Conservation (phyloP, 768 basidiomycete genomes). For the Xerocomellus chrysenteron region DNA sequence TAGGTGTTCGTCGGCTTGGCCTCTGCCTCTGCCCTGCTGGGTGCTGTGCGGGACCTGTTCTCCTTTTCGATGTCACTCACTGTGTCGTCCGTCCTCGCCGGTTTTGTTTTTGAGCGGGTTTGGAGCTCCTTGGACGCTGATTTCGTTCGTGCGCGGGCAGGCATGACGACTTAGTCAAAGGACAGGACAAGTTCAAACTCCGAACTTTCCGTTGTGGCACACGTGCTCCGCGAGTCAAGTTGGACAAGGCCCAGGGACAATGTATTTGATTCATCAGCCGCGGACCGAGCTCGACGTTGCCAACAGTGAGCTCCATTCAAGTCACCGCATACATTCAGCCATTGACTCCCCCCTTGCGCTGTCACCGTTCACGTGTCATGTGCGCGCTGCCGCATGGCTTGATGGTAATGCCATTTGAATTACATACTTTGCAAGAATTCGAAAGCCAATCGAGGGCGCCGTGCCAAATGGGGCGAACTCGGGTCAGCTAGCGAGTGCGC, state of each 20-base stretch:
- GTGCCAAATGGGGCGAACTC: slow-evolving; percentile 14
- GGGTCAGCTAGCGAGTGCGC: slow-evolving; percentile 3
- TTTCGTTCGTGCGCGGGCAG: slow-evolving; percentile 47
- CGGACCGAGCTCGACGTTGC: slow-evolving; percentile 5
- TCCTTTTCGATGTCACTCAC: slow-evolving; percentile 33
- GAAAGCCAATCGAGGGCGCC: neutral
- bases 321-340: neutral
- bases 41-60: slow-evolving; percentile 22
- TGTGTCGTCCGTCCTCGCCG: slow-evolving; percentile 13
- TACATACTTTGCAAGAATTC: neutral
- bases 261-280: neutral
- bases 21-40: slow-evolving; percentile 25
- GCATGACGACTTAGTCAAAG: slow-evolving; percentile 37
- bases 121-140: slow-evolving; percentile 23
- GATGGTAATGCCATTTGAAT: slow-evolving; percentile 17
- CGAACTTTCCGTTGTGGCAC: slow-evolving; percentile 29
- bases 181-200: slow-evolving; percentile 34
- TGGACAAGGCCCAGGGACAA: neutral
- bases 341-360: neutral
- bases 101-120: slow-evolving; percentile 21
- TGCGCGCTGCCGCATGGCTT: slow-evolving; percentile 1
- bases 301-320: neutral
- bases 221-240: neutral
- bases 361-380: slow-evolving; percentile 16
- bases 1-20: slow-evolving; percentile 23